Evolutionary conservation across 176 grass and related monocot genomes (phyloP).

Genomic region (Musa beccarii): DNA sequence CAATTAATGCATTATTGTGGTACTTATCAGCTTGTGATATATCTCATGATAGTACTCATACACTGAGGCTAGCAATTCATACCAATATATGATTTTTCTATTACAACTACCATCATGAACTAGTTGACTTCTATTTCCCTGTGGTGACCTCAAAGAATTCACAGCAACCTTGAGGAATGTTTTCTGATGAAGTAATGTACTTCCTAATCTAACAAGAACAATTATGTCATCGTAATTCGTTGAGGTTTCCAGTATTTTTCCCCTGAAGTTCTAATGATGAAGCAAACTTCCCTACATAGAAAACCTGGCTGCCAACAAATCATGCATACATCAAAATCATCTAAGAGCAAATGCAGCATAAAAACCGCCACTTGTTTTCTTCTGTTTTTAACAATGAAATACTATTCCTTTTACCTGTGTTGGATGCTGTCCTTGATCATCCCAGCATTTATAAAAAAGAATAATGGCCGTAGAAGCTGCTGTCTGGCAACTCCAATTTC

Average conservation of each 20-base stretch:
- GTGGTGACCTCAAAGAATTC: no score
- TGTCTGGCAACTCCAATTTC: constrained; percentile 11
- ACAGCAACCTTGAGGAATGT: no score
- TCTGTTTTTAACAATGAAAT: not conserved
- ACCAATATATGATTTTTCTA: no score
- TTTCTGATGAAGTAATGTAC: not conserved
- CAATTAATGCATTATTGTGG: no score
- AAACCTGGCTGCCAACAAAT: not conserved
- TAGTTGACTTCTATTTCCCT: no score
- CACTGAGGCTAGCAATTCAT: no score
- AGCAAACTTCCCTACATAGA: not conserved
- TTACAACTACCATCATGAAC: no score
- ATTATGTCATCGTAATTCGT: not conserved
- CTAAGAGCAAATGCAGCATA: no score
- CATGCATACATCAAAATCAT: no score
- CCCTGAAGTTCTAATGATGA: not conserved
- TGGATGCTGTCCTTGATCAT: constrained; percentile 81
- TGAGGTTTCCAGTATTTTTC: not conserved
- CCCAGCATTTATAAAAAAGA: constrained; percentile 79
- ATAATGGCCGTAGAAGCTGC: constrained; percentile 52
- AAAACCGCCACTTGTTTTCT: not conserved
- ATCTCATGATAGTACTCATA: no score
- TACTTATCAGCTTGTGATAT: no score
- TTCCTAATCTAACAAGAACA: not conserved
- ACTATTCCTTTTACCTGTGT: constrained; percentile 44